Evolutionary conservation across 2,329 filamentous ascomycete genomes (phyloP), one percentile per base, ranked within the genome.

Genomic region (Alternaria sp.): DNA sequence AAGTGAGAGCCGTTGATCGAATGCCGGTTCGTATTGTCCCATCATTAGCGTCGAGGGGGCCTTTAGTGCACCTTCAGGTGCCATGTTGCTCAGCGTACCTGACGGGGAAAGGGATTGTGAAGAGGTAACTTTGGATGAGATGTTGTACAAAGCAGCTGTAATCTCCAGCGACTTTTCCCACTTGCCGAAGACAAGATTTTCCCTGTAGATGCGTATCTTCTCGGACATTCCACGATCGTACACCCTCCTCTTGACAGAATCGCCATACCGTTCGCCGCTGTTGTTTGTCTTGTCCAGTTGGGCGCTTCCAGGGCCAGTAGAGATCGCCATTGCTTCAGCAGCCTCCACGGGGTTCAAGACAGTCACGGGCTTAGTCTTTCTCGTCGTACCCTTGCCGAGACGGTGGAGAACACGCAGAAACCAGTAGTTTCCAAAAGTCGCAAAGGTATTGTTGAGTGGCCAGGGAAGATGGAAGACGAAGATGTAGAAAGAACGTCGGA

Each of bases 161-260:
- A 79, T 82, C 60, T 84, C 79, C 24, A 83, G 69, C 2, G 81
- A 82, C 64, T 85, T 85, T 33, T 77, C 73, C 85, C 85, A 88
- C 11, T 69, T 72, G 0, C 72, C 72, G 3, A 71, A 58, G 21
- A 79, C 72, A 0, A 84, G 75, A 2, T 80, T 80, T 41, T 87
- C 80, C 31, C 84, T 81, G 71, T 87, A 88, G 53, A 86, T 81
- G 11, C 78, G 73, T 24, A 84, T 80, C 67, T 83, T 83, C 60
- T 85, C 78, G 11, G 78, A 72, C 75, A 84, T 84, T 56, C 82
- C 83, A 24, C 78, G 79, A 36, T 76, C 72, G 3, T 61, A 41
- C 2, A 78, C 71, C 11, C 82, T 78, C 26, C 72, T 67, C 31
- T 59, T 62, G 3, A 85, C 78, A 3, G 78, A 79, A 2, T 73